Evolutionary conservation across 2,329 filamentous ascomycete genomes (phyloP).

Genomic region (Aspergillus chevalieri): DNA sequence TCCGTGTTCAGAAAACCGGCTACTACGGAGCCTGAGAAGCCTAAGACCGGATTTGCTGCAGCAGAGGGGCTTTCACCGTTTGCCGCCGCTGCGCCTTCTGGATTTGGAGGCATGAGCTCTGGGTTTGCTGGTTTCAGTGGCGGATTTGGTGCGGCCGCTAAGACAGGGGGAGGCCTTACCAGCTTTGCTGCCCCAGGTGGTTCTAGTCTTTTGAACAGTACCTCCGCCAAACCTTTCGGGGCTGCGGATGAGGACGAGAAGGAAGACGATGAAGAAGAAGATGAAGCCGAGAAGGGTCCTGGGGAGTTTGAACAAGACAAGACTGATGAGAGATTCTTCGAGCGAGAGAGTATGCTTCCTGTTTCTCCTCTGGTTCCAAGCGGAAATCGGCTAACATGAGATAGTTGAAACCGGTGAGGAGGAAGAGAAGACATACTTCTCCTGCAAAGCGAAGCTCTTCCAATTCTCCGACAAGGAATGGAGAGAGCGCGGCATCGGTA

Average conservation of each 20-base stretch:
- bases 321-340: slow-evolving; percentile 44
- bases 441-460: slow-evolving; percentile 78
- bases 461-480: slow-evolving; percentile 68
- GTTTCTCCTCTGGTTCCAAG: not conserved
- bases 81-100: slow-evolving; percentile 25
- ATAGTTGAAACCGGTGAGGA: slow-evolving; percentile 83
- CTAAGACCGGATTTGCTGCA: slow-evolving; percentile 26
- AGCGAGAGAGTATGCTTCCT: slow-evolving; percentile 58
- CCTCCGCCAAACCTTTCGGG: slow-evolving; percentile 62
- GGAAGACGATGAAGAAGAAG: slow-evolving; percentile 46
- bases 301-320: slow-evolving; percentile 47
- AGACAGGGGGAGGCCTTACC: slow-evolving; percentile 44
- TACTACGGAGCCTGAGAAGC: slow-evolving; percentile 14
- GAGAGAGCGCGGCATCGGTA: slow-evolving; percentile 83
- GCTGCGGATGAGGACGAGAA: slow-evolving; percentile 55
- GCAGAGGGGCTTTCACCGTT: slow-evolving; percentile 24
- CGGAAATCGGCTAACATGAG: not conserved
- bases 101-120: slow-evolving; percentile 34
- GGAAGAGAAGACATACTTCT: slow-evolving; percentile 68
- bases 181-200: slow-evolving; percentile 64
- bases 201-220: slow-evolving; percentile 36
- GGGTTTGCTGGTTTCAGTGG: slow-evolving; percentile 33
- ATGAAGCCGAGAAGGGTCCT: slow-evolving; percentile 40
- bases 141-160: slow-evolving; percentile 46
- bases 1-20: slow-evolving; percentile 35